A percentile compares a stretch with the other conserved stretches of the same genome.
Evolutionary conservation across 2,329 filamentous ascomycete genomes (phyloP).

Genomic region (Colletotrichum sp.): DNA sequence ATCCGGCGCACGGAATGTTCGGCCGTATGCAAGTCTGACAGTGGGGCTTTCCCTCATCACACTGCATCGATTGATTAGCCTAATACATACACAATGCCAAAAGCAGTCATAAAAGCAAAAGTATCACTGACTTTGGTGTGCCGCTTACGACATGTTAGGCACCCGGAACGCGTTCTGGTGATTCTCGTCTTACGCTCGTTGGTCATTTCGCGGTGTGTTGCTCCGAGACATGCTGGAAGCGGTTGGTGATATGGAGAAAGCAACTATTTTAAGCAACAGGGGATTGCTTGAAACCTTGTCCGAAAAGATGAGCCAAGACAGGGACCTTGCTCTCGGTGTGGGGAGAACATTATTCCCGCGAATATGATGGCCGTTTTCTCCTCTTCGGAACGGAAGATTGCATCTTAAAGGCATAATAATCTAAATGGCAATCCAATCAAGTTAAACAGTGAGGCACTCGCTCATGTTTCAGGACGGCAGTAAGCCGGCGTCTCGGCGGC

Average conservation of each 20-base stretch:
- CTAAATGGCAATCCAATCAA: not conserved
- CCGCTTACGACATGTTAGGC: not conserved
- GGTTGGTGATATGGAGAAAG: not conserved
- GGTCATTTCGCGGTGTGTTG: not conserved
- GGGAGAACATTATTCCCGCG: not conserved
- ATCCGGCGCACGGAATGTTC: not conserved
- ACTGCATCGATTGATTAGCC: not conserved
- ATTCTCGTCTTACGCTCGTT: not conserved
- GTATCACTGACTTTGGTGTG: not conserved
- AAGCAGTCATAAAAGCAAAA: not conserved
- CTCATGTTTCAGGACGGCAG: not conserved
- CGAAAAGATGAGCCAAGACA: not conserved
- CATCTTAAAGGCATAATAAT: fast-evolving
- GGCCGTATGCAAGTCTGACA: not conserved
- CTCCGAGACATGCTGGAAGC: not conserved
- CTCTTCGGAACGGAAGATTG: not conserved
- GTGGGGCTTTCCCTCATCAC: not conserved
- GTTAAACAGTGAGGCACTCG: fast-evolving
- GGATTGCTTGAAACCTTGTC: not conserved
- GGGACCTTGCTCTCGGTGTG: not conserved
- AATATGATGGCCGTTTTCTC: fast-evolving
- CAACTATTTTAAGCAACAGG: not conserved
- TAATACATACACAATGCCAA: fast-evolving
- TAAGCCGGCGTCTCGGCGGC: not conserved
- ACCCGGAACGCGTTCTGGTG: not conserved